Conservation (phyloP, 2,329 filamentous ascomycete genomes). For the Grosmannia clavigera region DNA sequence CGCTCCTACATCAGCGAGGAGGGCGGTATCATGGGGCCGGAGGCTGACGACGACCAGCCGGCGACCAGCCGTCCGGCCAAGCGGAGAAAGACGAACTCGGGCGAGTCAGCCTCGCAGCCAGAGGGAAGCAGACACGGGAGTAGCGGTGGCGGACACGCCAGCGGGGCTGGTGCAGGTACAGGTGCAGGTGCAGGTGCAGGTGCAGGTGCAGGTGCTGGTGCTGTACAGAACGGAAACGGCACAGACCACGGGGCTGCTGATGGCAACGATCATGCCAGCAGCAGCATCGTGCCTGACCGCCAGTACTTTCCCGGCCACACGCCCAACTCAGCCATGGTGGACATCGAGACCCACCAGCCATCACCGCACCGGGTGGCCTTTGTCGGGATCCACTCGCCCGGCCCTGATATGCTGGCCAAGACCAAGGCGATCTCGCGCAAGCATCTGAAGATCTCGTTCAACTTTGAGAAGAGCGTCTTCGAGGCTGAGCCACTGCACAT, state of each 20-base stretch:
- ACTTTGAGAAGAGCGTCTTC: constrained; percentile 48
- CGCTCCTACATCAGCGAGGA: constrained; percentile 58
- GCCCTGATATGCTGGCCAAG: constrained; percentile 44
- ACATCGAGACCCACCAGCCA: constrained; percentile 46
- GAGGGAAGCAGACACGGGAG: neutral
- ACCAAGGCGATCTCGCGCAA: constrained; percentile 64
- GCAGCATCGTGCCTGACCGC: constrained; percentile 31
- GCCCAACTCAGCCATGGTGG: constrained; percentile 44
- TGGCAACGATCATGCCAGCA: neutral
- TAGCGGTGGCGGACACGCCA: neutral
- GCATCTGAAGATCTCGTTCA: constrained; percentile 62
- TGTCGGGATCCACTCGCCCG: constrained; percentile 60
- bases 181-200: no score
- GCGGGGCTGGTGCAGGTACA: neutral
- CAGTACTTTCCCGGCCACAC: constrained; percentile 47
- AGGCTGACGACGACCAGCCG: constrained; percentile 45
- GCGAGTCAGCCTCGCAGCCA: neutral
- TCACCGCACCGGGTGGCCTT: constrained; percentile 51
- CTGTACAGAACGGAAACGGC: neutral
- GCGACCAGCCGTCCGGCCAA: constrained; percentile 32
- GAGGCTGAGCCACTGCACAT: constrained; percentile 48
- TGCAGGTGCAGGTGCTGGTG: no score
- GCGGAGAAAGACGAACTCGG: constrained; percentile 27
- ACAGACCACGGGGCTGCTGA: constrained; percentile 4
- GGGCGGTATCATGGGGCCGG: constrained; percentile 54